These are phyloP conservation scores for Crithidia brevicula DNA, from an alignment of 208 protist genomes.

Conservation along the genomic window DNA sequence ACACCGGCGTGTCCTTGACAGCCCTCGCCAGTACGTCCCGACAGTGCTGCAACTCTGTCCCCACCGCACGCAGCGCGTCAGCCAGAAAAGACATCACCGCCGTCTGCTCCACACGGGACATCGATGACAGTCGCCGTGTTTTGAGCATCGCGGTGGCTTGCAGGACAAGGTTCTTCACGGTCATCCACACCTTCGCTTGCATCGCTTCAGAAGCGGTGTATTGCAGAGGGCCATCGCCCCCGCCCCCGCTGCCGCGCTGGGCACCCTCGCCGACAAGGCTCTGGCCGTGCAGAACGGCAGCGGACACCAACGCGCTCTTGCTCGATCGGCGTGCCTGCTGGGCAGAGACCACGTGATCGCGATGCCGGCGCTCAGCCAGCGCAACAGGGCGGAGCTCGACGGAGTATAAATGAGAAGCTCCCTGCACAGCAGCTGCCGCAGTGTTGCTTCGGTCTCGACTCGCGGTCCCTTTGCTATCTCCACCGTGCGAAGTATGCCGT, in stretches of 20 bases:
- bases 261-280: slow-evolving; percentile 1
- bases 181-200: slow-evolving; percentile 33
- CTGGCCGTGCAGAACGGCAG: slow-evolving; percentile 12
- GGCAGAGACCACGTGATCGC: slow-evolving; percentile 25
- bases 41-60: slow-evolving; percentile 24
- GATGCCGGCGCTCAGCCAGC: slow-evolving; percentile 25
- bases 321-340: slow-evolving; percentile 34
- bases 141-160: slow-evolving; percentile 33
- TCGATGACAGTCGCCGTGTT: neutral
- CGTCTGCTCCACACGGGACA: slow-evolving; percentile 36
- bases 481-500: neutral
- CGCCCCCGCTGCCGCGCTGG: neutral
- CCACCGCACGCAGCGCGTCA: slow-evolving; percentile 33
- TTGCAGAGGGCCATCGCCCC: slow-evolving; percentile 10
- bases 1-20: slow-evolving; percentile 24
- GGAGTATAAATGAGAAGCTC: neutral
- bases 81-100: slow-evolving; percentile 35
- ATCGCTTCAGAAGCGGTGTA: slow-evolving; percentile 23
- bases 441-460: too few species aligned
- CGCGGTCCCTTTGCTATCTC: too few species aligned
- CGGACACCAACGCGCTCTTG: slow-evolving; percentile 20
- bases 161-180: slow-evolving; percentile 21
- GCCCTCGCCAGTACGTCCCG: slow-evolving; percentile 23
- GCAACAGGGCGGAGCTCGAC: slow-evolving; percentile 30
- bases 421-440: too few species aligned